These are phyloP conservation scores for Penicillium herquei DNA, from an alignment of 495 filamentous ascomycete genomes.

Conservation along the genomic window DNA sequence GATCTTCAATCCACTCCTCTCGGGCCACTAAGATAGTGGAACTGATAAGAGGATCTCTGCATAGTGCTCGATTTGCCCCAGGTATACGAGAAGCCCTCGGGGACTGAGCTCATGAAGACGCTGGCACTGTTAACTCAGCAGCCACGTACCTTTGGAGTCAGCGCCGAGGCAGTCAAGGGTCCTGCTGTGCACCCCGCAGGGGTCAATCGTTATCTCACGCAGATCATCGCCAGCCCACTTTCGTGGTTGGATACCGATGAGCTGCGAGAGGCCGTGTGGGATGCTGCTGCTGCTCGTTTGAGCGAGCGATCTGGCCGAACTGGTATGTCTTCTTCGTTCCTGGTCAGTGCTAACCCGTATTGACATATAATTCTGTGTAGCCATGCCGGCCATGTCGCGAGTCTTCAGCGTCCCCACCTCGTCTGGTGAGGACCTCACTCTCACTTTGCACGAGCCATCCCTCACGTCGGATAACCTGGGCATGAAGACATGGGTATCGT, in stretches of 20 bases:
- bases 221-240: conserved; percentile 71
- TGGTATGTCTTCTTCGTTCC: conserved; percentile 28
- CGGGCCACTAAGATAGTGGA: conserved; percentile 22
- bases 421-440: conserved; percentile 55
- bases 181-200: conserved; percentile 38
- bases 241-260: conserved; percentile 73
- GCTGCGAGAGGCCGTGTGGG: conserved; percentile 73
- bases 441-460: conserved; percentile 81
- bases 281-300: conserved; percentile 71
- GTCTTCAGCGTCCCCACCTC: conserved; percentile 64
- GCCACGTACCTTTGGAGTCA: conserved; percentile 37
- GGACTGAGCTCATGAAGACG: conserved; percentile 42
- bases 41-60: conserved; percentile 37
- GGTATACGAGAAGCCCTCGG: conserved; percentile 49
- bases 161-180: conserved; percentile 29
- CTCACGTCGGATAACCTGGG: conserved; percentile 85
- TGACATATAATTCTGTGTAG: conserved; percentile 35
- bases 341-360: conserved; percentile 5
- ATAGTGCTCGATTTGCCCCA: conserved; percentile 55
- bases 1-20: conserved; percentile 12
- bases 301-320: conserved; percentile 80
- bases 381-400: conserved; percentile 76
- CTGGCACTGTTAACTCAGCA: conserved; percentile 44
- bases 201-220: conserved; percentile 64
- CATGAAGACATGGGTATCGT: conserved; percentile 89